Evolutionary conservation across 371 early-diverging fungal species (phyloP), one percentile per base, ranked within the genome.

Genomic region (Apophysomyces ossiformis): DNA sequence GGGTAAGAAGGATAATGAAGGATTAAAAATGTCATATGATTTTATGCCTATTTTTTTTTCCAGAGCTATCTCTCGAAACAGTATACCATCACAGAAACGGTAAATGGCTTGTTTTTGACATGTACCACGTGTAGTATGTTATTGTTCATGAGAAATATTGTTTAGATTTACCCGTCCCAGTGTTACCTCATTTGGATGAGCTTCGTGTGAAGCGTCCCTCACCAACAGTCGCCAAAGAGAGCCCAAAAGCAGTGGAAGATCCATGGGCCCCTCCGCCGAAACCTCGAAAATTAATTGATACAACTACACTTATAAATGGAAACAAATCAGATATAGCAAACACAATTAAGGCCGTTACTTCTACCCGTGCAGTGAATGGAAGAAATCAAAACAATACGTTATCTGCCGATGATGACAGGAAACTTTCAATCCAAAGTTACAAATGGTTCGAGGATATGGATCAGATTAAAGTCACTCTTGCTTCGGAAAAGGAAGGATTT

Each of bases 401-500:
- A 50, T 60, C 41, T 26, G n/a, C 39, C 26, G 3, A 58, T 60
- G 21, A 41, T 47, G 7, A 21, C 39, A 0, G 26, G 26, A 2
- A 64, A 37, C 6, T 66, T 7, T 70, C 66, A 0, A 67, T 68
- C 1, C 67, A 70, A 12, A 64, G 57, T 18, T 64, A 61, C 18
- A 63, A 72, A n/a, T 87, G 86, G 87, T 85, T 82, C 61, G 35
- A 84, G 39, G 74, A 84, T 57, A 35, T 81, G n/a, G 88, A 89
- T 43, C 69, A 80, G 2, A 81, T 89, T 44, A 74, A 84, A 61
- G 83, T 93, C 5, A 72, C 78, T 8, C 78, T 91, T 65, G 89
- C 92, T 1, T 90, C 93, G 5, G 94, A 94, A 69, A 84, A 86
- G 60, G 83, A 82, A 60, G 83, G 83, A 2, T 82, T 79, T 60